Evolutionary conservation across 306 rosid genomes (phyloP), one percentile per base, ranked within the genome.

Genomic region (Cicer chorassanicum): DNA sequence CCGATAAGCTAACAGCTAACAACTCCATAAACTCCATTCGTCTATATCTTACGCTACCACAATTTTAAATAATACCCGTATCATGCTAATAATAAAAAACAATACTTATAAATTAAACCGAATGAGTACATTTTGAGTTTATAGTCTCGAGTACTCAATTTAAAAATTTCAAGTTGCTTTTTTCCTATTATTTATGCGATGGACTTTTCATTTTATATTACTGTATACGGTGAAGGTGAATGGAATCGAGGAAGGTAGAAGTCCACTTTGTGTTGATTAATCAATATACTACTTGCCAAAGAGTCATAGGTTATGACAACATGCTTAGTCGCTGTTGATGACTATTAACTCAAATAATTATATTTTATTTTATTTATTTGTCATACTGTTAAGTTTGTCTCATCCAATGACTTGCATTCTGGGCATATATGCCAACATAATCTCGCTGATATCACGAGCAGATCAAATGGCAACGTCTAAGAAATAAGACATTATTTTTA

Each of bases 231-330:
- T 44, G 48, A 43, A 59, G 45, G 41, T 59, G 59, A 72, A 60
- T 42, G 39, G 34, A 24, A 16, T 44, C 6, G 72, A 72, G 68
- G 64, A 43, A 65, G 68, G 55, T 64, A 36, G 42, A 72, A 74
- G 65, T 72, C 78, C 74, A 72, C 65, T 59, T 12, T 11, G 9
- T 59, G 65, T 59, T 13, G 15, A 15, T 59, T 29, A 59, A 59
- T 29, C 79, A 54, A 53, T 50, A 19, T 1, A 29, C 8, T 57
- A 46, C 57, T 10, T 70, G 78, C 78, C 70, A 39, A 78, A 45
- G 49, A 63, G 50, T 69, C 70, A 24, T 68, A 53, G 80, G 78
- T 54, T 72, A 65, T 59, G 75, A 66, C 75, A 59, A 19, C 51
- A 21, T 75, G 64, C 67, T 59, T 9, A 59, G 55, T 61, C 73